Conservation (phyloP, 2,329 filamentous ascomycete species). For the Colletotrichum orchidophilum region DNA sequence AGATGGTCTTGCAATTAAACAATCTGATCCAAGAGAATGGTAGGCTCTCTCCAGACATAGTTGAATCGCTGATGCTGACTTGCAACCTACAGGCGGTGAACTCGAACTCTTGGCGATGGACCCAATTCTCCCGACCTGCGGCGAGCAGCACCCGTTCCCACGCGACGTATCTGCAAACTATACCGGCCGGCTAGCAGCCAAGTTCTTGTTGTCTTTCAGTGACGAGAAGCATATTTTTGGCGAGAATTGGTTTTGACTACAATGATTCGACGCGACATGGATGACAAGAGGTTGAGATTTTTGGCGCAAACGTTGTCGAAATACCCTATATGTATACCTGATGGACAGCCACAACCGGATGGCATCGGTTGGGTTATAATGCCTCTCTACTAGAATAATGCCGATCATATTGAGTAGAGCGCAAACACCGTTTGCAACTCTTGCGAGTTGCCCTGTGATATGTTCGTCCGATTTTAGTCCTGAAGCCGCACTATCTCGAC, state of each 20-base stretch:
- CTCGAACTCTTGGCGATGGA: slow-evolving; percentile 57
- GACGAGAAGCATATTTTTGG: slow-evolving; percentile 60
- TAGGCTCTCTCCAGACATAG: slow-evolving; percentile 44
- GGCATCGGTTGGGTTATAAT: background rate
- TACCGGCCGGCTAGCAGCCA: slow-evolving; percentile 61
- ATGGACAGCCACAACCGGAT: background rate
- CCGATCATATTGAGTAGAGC: background rate
- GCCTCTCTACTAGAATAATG: background rate
- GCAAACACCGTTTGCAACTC: background rate
- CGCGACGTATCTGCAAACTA: slow-evolving; percentile 60
- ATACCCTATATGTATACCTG: background rate
- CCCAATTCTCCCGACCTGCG: slow-evolving; percentile 53
- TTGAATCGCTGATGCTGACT: background rate
- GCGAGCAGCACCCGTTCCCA: slow-evolving; percentile 56
- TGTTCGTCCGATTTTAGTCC: slow-evolving; percentile 74
- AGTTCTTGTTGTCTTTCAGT: slow-evolving; percentile 64
- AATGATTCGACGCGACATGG: no score
- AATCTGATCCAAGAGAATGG: slow-evolving; percentile 55
- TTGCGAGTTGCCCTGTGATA: slow-evolving; percentile 33
- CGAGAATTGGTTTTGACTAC: background rate
- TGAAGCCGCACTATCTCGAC: slow-evolving; percentile 65
- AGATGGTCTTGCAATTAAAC: slow-evolving; percentile 57
- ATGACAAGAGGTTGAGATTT: background rate
- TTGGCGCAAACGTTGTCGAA: background rate
- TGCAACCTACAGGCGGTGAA: slow-evolving; percentile 45